Evolutionary conservation across 2,329 filamentous ascomycete species (phyloP).

Genomic region (Neoascochyta sp.): DNA sequence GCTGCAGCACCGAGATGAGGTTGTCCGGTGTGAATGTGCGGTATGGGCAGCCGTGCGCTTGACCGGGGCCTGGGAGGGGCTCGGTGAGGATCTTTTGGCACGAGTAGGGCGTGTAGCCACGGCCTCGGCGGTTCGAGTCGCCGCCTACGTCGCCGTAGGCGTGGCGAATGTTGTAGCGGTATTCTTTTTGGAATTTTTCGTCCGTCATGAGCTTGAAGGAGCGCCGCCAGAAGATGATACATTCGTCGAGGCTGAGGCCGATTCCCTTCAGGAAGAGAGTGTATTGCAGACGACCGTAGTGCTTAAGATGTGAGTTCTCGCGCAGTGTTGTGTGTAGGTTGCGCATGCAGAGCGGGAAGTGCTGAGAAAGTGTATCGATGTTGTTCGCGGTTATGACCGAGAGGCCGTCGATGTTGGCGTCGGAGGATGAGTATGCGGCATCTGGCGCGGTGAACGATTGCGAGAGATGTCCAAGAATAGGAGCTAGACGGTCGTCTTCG

Average conservation of each 20-base stretch:
- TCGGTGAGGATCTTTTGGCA: slow-evolving; percentile 95
- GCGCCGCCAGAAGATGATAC: slow-evolving; percentile 84
- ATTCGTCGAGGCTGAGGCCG: slow-evolving; percentile 87
- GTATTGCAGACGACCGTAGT: slow-evolving; percentile 91
- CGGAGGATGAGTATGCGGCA: slow-evolving; percentile 67
- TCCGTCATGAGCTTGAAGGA: slow-evolving; percentile 84
- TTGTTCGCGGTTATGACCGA: slow-evolving; percentile 58
- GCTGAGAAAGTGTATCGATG: slow-evolving; percentile 69
- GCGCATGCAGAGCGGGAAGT: slow-evolving; percentile 93
- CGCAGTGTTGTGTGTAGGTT: slow-evolving; percentile 82
- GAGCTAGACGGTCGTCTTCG: slow-evolving; percentile 86
- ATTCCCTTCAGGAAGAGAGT: slow-evolving; percentile 95
- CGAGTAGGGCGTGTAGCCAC: slow-evolving; percentile 85
- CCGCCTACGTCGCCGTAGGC: slow-evolving; percentile 91
- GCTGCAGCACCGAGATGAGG: slow-evolving; percentile 69
- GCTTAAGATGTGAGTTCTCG: slow-evolving; percentile 86
- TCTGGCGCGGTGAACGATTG: slow-evolving; percentile 95
- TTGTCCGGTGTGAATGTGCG: slow-evolving; percentile 89
- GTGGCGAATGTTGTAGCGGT: slow-evolving; percentile 96
- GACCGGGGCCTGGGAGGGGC: slow-evolving; percentile 77
- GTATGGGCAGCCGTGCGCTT: slow-evolving; percentile 95
- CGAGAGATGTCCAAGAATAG: slow-evolving; percentile 76
- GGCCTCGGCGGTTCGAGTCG: slow-evolving; percentile 78
- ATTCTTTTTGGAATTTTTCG: slow-evolving; percentile 95
- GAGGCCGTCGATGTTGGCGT: slow-evolving; percentile 72